phyloP scores from a whole-genome alignment of 441 rosid genomes.

The Adansonia grandidieri region DNA sequence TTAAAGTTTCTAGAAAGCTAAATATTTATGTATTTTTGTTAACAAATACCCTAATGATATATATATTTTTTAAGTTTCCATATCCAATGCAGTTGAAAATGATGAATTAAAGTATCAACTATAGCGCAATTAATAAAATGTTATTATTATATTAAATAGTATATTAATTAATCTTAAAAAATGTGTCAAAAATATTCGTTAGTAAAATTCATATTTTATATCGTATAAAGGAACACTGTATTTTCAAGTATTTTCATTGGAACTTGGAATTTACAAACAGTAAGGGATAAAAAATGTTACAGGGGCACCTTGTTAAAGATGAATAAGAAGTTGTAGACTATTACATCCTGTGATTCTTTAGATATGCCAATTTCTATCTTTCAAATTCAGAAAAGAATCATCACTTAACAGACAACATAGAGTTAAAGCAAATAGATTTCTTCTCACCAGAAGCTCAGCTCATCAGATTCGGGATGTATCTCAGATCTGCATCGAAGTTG shows the following conservation, averaged over 20 bases:
- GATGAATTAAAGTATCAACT: background rate
- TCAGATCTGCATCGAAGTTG: too few relatives aligned
- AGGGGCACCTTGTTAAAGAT: background rate
- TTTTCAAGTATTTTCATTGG: background rate
- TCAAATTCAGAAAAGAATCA: constrained; percentile 31
- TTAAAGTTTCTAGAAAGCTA: too few relatives aligned
- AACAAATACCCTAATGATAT: too few relatives aligned
- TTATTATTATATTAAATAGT: too few relatives aligned
- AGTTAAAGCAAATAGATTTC: background rate
- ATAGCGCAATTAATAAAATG: background rate
- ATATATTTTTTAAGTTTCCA: too few relatives aligned
- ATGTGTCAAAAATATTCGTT: too few relatives aligned
- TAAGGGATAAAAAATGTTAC: background rate
- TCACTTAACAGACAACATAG: background rate
- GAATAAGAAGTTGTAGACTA: background rate
- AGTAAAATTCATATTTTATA: too few relatives aligned
- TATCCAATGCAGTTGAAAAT: background rate
- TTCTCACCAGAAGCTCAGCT: constrained; percentile 32
- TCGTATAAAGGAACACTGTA: too few relatives aligned
- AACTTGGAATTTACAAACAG: constrained; percentile 12
- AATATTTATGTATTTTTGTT: too few relatives aligned
- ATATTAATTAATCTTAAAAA: too few relatives aligned
- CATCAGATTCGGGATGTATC: background rate
- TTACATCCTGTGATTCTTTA: constrained; percentile 10
- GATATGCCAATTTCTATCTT: constrained; percentile 9